These are phyloP conservation scores for Colletotrichum karsti DNA, from an alignment of 2,329 filamentous ascomycete genomes.

Conservation along the genomic window DNA sequence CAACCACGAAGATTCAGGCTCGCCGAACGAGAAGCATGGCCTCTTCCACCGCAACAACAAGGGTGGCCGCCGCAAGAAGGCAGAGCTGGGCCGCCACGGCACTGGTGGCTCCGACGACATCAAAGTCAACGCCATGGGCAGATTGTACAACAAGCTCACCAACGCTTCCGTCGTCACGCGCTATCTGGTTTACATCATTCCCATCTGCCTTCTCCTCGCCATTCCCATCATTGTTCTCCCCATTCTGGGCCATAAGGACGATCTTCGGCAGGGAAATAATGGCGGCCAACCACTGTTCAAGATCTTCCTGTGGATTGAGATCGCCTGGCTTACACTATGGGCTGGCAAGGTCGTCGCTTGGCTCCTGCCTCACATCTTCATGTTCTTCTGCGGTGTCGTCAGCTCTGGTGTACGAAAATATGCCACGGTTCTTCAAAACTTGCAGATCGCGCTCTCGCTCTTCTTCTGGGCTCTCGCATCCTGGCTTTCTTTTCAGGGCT, in stretches of 20 bases:
- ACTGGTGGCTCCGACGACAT: conserved; percentile 59
- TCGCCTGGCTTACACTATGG: conserved; percentile 75
- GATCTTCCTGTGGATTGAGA: conserved; percentile 75
- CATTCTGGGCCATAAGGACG: conserved; percentile 48
- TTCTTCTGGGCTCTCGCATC: conserved; percentile 74
- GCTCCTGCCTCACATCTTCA: conserved; percentile 68
- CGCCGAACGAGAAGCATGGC: conserved; percentile 54
- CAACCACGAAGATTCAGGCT: conserved; percentile 40
- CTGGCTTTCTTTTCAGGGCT: conserved; percentile 68
- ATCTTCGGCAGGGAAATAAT: conserved; percentile 46
- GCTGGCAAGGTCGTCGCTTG: conserved; percentile 71
- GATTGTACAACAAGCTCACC: conserved; percentile 71
- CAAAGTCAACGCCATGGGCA: conserved; percentile 71
- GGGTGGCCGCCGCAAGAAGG: conserved; percentile 60
- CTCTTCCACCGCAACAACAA: conserved; percentile 51
- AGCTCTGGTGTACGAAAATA: conserved; percentile 77
- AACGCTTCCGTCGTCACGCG: conserved; percentile 70
- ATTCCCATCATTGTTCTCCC: conserved; percentile 67
- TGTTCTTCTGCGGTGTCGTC: conserved; percentile 75
- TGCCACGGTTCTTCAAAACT: conserved; percentile 68
- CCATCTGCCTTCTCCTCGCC: conserved; percentile 68
- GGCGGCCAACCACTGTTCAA: conserved; percentile 62
- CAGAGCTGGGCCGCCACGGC: conserved; percentile 50
- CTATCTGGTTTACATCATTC: conserved; percentile 74
- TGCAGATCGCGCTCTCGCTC: conserved; percentile 73